Evolutionary conservation across 495 filamentous ascomycete species (phyloP), one percentile per base, ranked within the genome.

Genomic region (Penicilliopsis zonata): DNA sequence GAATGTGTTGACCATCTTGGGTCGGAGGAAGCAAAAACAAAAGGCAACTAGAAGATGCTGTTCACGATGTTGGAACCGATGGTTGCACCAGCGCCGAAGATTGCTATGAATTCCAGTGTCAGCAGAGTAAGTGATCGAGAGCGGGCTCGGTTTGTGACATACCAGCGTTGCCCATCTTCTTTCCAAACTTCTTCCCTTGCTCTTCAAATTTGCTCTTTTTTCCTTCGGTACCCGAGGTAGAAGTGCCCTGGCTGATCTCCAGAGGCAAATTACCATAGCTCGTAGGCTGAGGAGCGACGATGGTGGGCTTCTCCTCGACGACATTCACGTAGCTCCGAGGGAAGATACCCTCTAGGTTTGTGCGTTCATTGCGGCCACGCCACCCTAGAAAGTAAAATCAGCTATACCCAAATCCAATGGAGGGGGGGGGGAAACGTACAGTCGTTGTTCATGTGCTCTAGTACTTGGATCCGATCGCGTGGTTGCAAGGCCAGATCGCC

Each of bases 11-110:
- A n/a, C n/a, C n/a, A n/a, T n/a, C n/a, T n/a, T n/a, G n/a, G n/a
- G n/a, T n/a, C n/a, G n/a, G n/a, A n/a, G n/a, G n/a, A n/a, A n/a
- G n/a, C n/a, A n/a, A n/a, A n/a, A n/a, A n/a, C n/a, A n/a, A n/a
- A n/a, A n/a, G n/a, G n/a, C n/a, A 34, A 40, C 62, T 75, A 92
- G 53, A 94, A 92, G 31, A 96, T 92, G 33, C 77, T 73, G 51
- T 94, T 92, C 34, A 96, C 90, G 48, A 96, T 78, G 38, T 94
- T 87, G 34, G 77, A 71, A 18, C 90, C 90, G 38, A 95, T 74
- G 3, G 90, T 92, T 37, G 87, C 87, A 46, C 87, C 87, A 27
- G 82, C 81, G 38, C 81, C 82, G 47, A 83, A 86, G 40, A 83
- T 80, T 15, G 70, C 69, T 64, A 28, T 31, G 25, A 27, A 20